Evolutionary conservation across 306 rosid species (phyloP).

Genomic region (Sechiopsis laciniata): DNA sequence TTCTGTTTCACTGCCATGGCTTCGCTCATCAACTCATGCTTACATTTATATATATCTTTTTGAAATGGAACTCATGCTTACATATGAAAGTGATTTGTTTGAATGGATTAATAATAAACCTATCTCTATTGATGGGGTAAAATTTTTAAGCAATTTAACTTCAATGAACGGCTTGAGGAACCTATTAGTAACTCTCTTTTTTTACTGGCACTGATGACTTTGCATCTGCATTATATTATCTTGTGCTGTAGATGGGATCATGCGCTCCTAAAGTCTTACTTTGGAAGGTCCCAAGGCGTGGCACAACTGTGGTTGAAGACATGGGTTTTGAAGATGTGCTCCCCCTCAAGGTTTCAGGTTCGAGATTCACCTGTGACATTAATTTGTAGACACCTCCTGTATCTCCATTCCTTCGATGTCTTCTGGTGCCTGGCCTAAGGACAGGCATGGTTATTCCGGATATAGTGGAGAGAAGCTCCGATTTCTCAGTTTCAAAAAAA

Average conservation of each 20-base stretch:
- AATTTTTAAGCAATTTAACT: background rate
- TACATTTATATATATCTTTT: too few relatives aligned
- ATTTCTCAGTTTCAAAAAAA: too few relatives aligned
- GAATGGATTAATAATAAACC: background rate
- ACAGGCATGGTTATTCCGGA: too few relatives aligned
- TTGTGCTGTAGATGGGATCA: background rate
- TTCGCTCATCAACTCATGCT: background rate
- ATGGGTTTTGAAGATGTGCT: too few relatives aligned
- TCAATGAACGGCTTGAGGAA: background rate
- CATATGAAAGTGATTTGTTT: background rate
- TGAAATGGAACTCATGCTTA: background rate
- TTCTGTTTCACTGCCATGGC: constrained; percentile 11
- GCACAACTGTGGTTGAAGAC: too few relatives aligned
- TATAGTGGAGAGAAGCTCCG: too few relatives aligned
- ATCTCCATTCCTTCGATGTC: too few relatives aligned
- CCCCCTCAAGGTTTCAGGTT: too few relatives aligned
- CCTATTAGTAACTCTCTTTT: background rate
- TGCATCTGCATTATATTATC: background rate
- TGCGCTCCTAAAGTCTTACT: background rate
- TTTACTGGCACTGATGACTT: background rate
- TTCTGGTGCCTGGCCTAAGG: too few relatives aligned
- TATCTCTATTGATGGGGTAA: background rate
- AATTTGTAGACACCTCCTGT: too few relatives aligned
- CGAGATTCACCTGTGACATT: too few relatives aligned
- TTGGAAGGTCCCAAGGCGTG: too few relatives aligned